Conservation (phyloP, 2,329 filamentous ascomycete genomes). For the Clarireedia monteithiana region DNA sequence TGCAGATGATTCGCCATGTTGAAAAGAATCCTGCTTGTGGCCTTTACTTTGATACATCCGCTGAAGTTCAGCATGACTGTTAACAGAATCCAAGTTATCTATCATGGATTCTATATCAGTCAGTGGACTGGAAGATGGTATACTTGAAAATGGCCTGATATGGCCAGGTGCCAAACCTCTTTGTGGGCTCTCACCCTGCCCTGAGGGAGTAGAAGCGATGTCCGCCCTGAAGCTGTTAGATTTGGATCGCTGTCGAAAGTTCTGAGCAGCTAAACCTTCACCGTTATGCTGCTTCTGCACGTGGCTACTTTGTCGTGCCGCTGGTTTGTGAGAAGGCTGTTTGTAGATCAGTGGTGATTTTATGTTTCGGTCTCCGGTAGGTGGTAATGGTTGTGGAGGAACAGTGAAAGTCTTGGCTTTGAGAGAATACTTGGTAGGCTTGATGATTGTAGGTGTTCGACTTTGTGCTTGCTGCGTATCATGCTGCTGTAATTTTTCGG, state of each 20-base stretch:
- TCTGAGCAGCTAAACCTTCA: background rate
- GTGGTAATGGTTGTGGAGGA: background rate
- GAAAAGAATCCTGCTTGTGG: background rate
- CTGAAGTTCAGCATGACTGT: conserved; percentile 3
- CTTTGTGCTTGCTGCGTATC: background rate
- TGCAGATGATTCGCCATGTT: background rate
- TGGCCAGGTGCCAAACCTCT: background rate
- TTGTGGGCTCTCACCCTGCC: background rate
- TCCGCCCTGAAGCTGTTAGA: background rate
- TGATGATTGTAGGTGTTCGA: background rate
- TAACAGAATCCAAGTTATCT: background rate
- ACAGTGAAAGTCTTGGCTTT: background rate
- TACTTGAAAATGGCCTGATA: conserved; percentile 6
- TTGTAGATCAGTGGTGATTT: background rate
- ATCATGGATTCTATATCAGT: conserved; percentile 3
- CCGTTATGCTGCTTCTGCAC: background rate
- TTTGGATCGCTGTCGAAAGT: background rate
- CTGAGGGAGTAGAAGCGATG: background rate
- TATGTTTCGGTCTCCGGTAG: background rate
- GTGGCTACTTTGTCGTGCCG: background rate
- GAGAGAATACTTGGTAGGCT: background rate
- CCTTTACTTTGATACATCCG: background rate
- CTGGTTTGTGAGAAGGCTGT: background rate
- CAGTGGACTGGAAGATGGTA: conserved; percentile 5
- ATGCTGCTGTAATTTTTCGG: background rate